A percentile compares a stretch with the other conserved stretches of the same genome.
These are phyloP conservation scores for Monascus purpureus DNA, from an alignment of 495 filamentous ascomycete species.

Conservation along the genomic window DNA sequence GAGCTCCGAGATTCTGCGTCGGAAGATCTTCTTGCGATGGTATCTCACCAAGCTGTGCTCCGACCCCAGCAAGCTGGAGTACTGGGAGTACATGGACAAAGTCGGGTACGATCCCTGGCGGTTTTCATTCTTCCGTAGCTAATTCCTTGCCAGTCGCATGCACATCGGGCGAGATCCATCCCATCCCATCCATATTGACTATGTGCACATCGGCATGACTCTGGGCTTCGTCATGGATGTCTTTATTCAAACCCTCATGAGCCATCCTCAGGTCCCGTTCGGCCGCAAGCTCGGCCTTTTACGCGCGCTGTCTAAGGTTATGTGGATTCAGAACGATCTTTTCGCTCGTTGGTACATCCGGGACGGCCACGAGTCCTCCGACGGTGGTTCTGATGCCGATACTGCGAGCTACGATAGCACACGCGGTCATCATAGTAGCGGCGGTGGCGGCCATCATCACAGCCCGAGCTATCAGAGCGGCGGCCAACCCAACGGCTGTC, in stretches of 20 bases:
- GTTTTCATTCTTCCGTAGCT: background rate
- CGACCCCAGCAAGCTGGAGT: constrained; percentile 44
- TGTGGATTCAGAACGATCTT: constrained; percentile 54
- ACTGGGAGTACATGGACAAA: constrained; percentile 54
- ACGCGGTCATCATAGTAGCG: too few relatives aligned
- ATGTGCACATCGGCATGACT: constrained; percentile 50
- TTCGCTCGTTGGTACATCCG: constrained; percentile 48
- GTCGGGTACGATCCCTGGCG: constrained; percentile 25
- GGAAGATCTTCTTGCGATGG: constrained; percentile 47
- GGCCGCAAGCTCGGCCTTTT: constrained; percentile 43
- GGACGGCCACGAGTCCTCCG: constrained; percentile 37
- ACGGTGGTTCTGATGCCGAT: too few relatives aligned
- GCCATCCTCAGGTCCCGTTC: constrained; percentile 23
- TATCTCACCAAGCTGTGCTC: constrained; percentile 47
- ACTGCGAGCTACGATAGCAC: too few relatives aligned
- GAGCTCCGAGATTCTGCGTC: constrained; percentile 45
- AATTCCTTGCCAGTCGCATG: constrained; percentile 2
- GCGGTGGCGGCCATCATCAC: too few relatives aligned
- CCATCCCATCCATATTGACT: constrained; percentile 41
- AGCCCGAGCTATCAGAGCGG: too few relatives aligned
- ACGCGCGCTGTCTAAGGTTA: constrained; percentile 33
- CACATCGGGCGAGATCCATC: constrained; percentile 2
- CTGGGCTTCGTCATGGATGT: constrained; percentile 47
- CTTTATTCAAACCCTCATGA: constrained; percentile 42
- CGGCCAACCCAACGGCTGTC: too few relatives aligned